Evolutionary conservation across 768 basidiomycete genomes (phyloP), one percentile per base, ranked within the genome.

Genomic region (Suillus placidus): DNA sequence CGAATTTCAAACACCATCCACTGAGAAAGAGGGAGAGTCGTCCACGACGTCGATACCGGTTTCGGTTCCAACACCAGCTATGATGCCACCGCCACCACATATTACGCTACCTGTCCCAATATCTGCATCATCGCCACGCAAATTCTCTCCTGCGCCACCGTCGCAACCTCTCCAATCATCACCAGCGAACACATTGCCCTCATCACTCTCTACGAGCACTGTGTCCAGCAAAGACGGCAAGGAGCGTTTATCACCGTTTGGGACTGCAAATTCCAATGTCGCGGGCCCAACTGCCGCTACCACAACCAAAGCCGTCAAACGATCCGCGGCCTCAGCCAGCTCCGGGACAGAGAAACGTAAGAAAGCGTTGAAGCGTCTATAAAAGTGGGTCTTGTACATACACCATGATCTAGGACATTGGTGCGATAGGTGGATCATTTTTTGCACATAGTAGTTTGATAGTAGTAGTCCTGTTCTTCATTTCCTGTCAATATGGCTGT

Each of bases 351-450:
- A 93, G 78, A 94, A 94, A 80, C 82, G 93, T 76, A 94, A 94
- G 84, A 94, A 94, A 82, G 93, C 93, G 5, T 78, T 94, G 70
- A 94, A 92, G 78, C 82, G 93, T 68, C 77, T 94, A 76, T 94
- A 71, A 77, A 16, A 37, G 51, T 47, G 62, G 51, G 63, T 47
- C 34, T 4, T 64, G 55, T 66, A 61, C 42, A 43, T 62, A 67
- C 34, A 45, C 14, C 23, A 34, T 47, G 47, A 45, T 67, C 42
- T 67, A 61, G 34, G 43, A 43, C 16, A 55, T 30, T 37, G 38
- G 38, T 42, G 38, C 10, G 3, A 55, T 55, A 55, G 54, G 54
- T 20, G 35, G 52, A 38, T 13, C 49, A 23, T 45, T 35, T 34
- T 55, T 20, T 52, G 38, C 52, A 35, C 20, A 43, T 13, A 35